A percentile compares a stretch with the other conserved stretches of the same genome.
phyloP scores from a whole-genome alignment of 345 rosid genomes.

The Euphorbia tirucalli region DNA sequence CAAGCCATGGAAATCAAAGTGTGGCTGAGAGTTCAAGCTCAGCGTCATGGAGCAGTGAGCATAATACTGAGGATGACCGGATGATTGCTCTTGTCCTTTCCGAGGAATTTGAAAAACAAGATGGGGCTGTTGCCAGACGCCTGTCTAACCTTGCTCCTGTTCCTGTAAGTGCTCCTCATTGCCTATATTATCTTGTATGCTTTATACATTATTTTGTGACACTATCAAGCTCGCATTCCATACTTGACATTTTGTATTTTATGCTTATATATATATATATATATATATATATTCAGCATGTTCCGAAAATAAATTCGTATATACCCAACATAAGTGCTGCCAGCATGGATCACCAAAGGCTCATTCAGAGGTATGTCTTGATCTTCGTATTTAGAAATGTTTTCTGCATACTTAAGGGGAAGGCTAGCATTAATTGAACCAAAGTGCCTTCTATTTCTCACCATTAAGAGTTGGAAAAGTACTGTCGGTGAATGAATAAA shows the following conservation, averaged over 20 bases:
- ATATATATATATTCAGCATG: constrained; percentile 47
- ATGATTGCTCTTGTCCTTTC: constrained; percentile 81
- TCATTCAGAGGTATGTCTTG: constrained; percentile 64
- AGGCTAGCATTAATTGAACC: neutral
- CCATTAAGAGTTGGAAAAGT: neutral
- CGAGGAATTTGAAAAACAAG: constrained; percentile 72
- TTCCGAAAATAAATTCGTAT: constrained; percentile 73
- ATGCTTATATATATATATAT: constrained; percentile 2
- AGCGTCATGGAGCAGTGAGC: constrained; percentile 74
- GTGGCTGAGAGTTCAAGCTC: constrained; percentile 78
- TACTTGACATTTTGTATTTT: constrained; percentile 5
- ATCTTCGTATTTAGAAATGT: constrained; percentile 22
- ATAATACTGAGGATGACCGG: constrained; percentile 69
- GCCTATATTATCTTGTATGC: too few species aligned
- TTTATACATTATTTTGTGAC: neutral
- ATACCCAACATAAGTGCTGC: constrained; percentile 78
- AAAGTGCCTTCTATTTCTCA: neutral
- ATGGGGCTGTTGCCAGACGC: constrained; percentile 75
- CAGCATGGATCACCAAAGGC: constrained; percentile 87
- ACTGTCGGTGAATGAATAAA: too few species aligned
- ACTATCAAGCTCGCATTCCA: neutral
- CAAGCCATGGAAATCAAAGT: constrained; percentile 35
- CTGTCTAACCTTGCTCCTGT: constrained; percentile 74
- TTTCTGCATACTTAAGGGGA: neutral
- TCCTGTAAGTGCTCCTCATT: constrained; percentile 43